Evolutionary conservation across 2,329 filamentous ascomycete genomes (phyloP).

Genomic region (Cytospora paraplurivora): DNA sequence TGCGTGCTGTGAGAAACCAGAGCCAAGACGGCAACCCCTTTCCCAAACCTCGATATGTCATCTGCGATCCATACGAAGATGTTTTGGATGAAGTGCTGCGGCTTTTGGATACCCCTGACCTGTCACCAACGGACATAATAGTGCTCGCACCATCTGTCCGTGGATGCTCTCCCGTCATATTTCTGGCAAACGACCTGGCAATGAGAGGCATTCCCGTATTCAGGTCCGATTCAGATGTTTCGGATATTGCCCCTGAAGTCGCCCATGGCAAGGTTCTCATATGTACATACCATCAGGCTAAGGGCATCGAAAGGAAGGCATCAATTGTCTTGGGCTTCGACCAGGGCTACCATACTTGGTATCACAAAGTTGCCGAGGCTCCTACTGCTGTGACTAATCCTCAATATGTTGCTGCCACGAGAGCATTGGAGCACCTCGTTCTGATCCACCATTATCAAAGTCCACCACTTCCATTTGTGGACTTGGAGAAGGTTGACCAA

Average conservation of each 20-base stretch:
- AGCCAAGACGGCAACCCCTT: constrained; percentile 1
- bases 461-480: constrained; percentile 23
- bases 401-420: constrained; percentile 25
- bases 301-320: constrained; percentile 25
- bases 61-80: constrained; percentile 22
- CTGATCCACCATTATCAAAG: constrained; percentile 20
- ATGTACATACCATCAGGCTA: constrained; percentile 28
- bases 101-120: constrained; percentile 4
- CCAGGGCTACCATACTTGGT: constrained; percentile 23
- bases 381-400: constrained; percentile 19
- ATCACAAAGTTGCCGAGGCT: constrained; percentile 7
- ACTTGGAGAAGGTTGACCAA: constrained; percentile 13
- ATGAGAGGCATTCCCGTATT: constrained; percentile 21
- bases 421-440: constrained; percentile 24
- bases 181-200: constrained; percentile 21
- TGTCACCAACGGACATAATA: constrained; percentile 23
- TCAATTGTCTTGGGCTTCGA: constrained; percentile 26
- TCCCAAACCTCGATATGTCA: constrained; percentile 24
- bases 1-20: constrained; percentile 23
- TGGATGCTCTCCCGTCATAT: constrained; percentile 13
- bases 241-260: constrained; percentile 24
- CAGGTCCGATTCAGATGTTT: constrained; percentile 27
- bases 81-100: constrained; percentile 16
- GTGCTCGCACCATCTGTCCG: constrained; percentile 25
- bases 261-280: constrained; percentile 25